Base-by-base conservation (phyloP, 2,329 filamentous ascomycete genomes). In the Arthrobotrys sinensis region DNA sequence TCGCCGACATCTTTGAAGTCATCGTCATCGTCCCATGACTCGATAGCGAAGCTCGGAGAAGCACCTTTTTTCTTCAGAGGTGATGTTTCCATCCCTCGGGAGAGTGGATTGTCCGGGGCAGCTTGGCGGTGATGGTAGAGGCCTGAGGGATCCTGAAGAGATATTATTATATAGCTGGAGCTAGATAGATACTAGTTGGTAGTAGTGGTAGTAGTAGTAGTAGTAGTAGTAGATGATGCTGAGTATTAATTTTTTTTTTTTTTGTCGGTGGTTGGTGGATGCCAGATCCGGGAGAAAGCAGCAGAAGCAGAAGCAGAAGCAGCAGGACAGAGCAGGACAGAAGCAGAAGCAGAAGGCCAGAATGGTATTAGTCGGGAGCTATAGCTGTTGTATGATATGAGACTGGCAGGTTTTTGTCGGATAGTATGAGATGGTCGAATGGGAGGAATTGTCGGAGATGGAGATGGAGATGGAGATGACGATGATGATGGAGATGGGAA, bases 11-110 rank as follows among this genome's bases (percentile, higher is more conserved):
- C 89, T 81, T 91, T 86, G 82, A 93, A 91, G 84, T 92, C 90
- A 55, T 80, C 81, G 81, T 92, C 91, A 83, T 94, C 90, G 82
- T 94, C 92, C 89, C 92, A 96, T 84, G 89, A 91, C 84, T 95
- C 93, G 80, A 94, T 88, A 16, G 87, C 76, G 45, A 72, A 73
- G 76, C 68, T 73, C 24, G 68, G 76, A 64, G 69, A 79, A 63
- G 69, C 62, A 52, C 69, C 66, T 57, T 66, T 68, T 73, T 79
- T 79, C 63, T 79, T 79, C 68, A 71, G 76, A 79, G 67, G 76
- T 72, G 76, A 73, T 73, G 76, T 72, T 79, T 72, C 76, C 69
- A 79, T 79, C 76, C 76, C 76, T 77, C 73, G 73, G 34, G 66
- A 66, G 73, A 71, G 46, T 53, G 6, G 40, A 63, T 66, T 77